Conservation (phyloP, 2,329 filamentous ascomycete genomes). For the Fusarium sp. region DNA sequence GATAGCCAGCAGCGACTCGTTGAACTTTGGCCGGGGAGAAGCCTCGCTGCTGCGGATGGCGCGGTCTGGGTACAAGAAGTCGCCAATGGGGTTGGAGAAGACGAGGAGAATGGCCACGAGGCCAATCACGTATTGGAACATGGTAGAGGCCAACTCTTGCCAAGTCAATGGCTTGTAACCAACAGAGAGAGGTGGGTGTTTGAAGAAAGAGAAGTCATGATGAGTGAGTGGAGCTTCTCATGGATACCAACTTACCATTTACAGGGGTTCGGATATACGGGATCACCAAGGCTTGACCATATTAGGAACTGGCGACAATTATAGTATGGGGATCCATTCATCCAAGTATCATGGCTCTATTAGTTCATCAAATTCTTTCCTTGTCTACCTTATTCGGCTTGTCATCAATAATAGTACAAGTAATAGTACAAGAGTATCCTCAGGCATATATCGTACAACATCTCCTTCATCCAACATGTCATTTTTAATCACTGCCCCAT, state of each 20-base stretch:
- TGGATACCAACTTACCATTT: slow-evolving; percentile 6
- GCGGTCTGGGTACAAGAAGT: slow-evolving; percentile 50
- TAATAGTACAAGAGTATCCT: slow-evolving; percentile 26
- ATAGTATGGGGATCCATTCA: no score
- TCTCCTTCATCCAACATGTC: slow-evolving; percentile 1
- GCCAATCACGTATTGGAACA: slow-evolving; percentile 60
- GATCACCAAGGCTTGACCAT: not conserved
- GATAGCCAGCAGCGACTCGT: slow-evolving; percentile 63
- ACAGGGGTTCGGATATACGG: slow-evolving; percentile 26
- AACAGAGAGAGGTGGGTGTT: not conserved
- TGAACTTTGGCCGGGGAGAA: slow-evolving; percentile 59
- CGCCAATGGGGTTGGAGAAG: slow-evolving; percentile 57
- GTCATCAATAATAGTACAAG: not conserved
- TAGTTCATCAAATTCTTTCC: not conserved
- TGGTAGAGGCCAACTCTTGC: slow-evolving; percentile 33
- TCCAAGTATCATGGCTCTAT: not conserved
- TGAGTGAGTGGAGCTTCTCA: slow-evolving; percentile 19
- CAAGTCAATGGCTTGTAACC: not conserved
- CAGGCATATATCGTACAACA: slow-evolving; percentile 40
- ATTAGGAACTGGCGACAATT: not conserved
- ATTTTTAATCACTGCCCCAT: slow-evolving; percentile 10
- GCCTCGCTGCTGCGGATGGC: slow-evolving; percentile 24
- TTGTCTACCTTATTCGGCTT: no score
- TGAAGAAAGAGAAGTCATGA: slow-evolving; percentile 12
- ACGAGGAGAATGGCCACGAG: slow-evolving; percentile 57